These are phyloP conservation scores for Themeda triandra DNA, from an alignment of 176 grass and related monocot species.

Conservation along the genomic window DNA sequence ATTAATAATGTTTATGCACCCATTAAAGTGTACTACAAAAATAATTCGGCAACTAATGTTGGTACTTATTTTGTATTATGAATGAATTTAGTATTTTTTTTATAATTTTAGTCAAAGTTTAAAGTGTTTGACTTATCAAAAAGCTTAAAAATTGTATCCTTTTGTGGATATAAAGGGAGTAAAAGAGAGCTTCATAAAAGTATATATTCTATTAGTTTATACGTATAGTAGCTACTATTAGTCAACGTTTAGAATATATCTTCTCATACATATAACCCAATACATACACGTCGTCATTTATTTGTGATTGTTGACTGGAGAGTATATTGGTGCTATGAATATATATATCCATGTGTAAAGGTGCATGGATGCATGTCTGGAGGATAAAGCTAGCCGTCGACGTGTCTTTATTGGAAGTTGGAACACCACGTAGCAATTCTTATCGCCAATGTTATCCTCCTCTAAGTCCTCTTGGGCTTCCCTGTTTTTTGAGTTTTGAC, in stretches of 20 bases:
- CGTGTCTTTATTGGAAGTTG: slow-evolving; percentile 18
- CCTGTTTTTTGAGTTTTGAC: neutral
- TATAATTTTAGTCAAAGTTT: neutral
- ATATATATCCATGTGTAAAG: neutral
- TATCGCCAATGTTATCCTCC: slow-evolving; percentile 43
- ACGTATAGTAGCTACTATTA: no score
- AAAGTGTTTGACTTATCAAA: neutral
- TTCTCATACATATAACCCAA: no score
- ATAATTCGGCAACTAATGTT: neutral
- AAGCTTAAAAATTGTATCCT: neutral
- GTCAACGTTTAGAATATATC: no score
- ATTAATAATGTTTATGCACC: neutral
- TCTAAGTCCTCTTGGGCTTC: neutral
- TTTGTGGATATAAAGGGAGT: neutral
- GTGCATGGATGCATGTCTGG: neutral
- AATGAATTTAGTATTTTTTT: neutral
- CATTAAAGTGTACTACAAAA: neutral
- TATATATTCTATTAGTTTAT: no score
- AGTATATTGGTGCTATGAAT: neutral
- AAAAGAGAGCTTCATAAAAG: no score
- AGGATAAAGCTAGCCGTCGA: neutral
- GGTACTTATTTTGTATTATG: no score
- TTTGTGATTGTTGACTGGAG: no score
- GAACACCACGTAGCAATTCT: slow-evolving; percentile 33
- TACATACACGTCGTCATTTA: no score